Conservation (phyloP, 805 yeast genomes). For the Helenozyma baotianmanensis region DNA sequence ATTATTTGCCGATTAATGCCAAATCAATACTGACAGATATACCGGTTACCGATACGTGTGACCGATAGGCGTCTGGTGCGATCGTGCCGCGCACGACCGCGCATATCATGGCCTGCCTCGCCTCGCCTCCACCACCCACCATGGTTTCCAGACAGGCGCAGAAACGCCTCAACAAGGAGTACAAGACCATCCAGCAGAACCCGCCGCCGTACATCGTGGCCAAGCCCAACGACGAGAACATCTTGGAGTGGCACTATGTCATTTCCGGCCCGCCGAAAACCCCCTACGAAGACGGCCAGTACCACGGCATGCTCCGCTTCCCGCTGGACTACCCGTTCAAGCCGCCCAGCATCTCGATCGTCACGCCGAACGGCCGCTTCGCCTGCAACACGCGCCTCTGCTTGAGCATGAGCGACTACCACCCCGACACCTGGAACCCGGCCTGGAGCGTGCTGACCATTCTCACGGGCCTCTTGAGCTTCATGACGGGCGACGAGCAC, state of each 20-base stretch:
- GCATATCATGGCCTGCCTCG: neutral
- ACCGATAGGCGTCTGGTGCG: too few relatives aligned
- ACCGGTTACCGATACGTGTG: too few relatives aligned
- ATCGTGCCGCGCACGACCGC: too few relatives aligned
- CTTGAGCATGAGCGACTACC: conserved; percentile 90
- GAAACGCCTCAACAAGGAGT: conserved; percentile 68
- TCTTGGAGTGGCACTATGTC: conserved; percentile 90
- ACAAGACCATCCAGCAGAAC: conserved; percentile 65
- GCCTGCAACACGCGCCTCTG: conserved; percentile 77
- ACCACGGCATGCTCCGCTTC: conserved; percentile 81
- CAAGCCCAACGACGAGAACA: conserved; percentile 80
- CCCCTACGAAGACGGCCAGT: conserved; percentile 82
- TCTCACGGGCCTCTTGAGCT: conserved; percentile 78
- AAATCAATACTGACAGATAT: too few relatives aligned
- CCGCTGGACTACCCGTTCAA: conserved; percentile 86
- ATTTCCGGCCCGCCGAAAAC: conserved; percentile 90
- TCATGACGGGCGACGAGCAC: conserved; percentile 83
- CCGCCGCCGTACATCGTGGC: conserved; percentile 87
- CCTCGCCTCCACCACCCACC: neutral
- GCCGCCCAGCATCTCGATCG: conserved; percentile 86
- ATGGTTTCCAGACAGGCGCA: conserved; percentile 42
- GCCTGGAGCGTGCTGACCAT: conserved; percentile 93
- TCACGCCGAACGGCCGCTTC: conserved; percentile 88
- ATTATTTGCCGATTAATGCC: too few relatives aligned
- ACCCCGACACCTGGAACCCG: conserved; percentile 94